Conservation (phyloP, 352 stramenopile species). For the Poterioochromonas sp. region DNA sequence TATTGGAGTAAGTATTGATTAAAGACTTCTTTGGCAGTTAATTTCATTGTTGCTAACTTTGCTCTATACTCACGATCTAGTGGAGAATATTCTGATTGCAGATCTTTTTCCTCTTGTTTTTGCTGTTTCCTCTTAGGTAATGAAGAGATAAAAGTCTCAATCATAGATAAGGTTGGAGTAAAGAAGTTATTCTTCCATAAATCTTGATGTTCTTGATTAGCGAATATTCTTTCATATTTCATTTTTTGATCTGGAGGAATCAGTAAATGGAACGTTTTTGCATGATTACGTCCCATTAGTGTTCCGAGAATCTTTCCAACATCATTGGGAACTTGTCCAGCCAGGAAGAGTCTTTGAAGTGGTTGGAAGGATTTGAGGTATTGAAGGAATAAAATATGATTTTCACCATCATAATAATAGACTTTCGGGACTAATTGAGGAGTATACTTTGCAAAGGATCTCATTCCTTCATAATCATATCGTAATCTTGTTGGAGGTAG, state of each 20-base stretch:
- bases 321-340: background rate
- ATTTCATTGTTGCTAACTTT: too few relatives aligned
- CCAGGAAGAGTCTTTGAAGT: background rate
- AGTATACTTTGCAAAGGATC: constrained; percentile 6
- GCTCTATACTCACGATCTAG: too few relatives aligned
- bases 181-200: too few relatives aligned
- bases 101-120: too few relatives aligned
- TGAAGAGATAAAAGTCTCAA: too few relatives aligned
- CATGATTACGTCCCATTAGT: constrained; percentile 13
- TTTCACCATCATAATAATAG: background rate
- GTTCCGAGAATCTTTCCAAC: background rate
- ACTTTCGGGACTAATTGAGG: background rate
- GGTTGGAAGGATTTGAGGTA: background rate
- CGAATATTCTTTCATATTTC: background rate
- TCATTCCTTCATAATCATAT: constrained; percentile 13
- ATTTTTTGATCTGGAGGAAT: background rate
- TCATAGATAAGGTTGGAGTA: too few relatives aligned
- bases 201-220: background rate
- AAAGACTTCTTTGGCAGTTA: too few relatives aligned
- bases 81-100: too few relatives aligned
- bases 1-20: too few relatives aligned
- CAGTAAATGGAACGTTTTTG: background rate
- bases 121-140: too few relatives aligned
- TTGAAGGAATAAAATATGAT: background rate
- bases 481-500: background rate